Percentiles rank a stretch among this genome's conserved stretches.
phyloP scores from a whole-genome alignment of 805 yeast genomes.

The Myxozyma vanderwaltii region DNA sequence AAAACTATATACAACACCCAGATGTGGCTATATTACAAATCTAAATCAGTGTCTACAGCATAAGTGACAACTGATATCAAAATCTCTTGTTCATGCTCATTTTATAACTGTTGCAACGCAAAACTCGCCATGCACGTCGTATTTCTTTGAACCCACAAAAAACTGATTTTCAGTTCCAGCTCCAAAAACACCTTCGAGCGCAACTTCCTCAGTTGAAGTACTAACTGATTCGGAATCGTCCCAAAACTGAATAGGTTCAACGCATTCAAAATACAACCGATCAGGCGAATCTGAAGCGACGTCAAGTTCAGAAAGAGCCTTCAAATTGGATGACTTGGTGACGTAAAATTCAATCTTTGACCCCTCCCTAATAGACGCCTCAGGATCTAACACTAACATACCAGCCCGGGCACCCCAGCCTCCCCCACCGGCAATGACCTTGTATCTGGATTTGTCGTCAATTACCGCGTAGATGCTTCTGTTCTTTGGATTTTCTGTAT shows the following conservation, averaged over 20 bases:
- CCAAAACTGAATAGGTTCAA: slow-evolving; percentile 26
- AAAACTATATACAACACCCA: no score
- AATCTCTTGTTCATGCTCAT: background rate
- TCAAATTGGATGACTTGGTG: slow-evolving; percentile 1
- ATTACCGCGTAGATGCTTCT: slow-evolving; percentile 29
- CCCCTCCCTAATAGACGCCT: slow-evolving; percentile 52
- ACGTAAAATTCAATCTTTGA: slow-evolving; percentile 48
- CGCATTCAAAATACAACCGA: slow-evolving; percentile 27
- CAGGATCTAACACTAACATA: slow-evolving; percentile 66
- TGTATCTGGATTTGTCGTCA: slow-evolving; percentile 44
- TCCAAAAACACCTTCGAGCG: slow-evolving; percentile 28
- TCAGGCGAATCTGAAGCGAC: slow-evolving; percentile 7
- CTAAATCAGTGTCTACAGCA: background rate
- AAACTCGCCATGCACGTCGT: slow-evolving; percentile 32
- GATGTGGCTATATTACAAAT: no score
- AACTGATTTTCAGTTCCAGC: slow-evolving; percentile 31
- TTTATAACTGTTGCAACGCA: slow-evolving; percentile 23
- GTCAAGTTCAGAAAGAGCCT: slow-evolving; percentile 4
- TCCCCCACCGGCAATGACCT: slow-evolving; percentile 74
- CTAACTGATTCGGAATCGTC: background rate
- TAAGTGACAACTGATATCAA: background rate
- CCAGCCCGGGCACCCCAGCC: slow-evolving; percentile 74
- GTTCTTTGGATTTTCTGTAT: slow-evolving; percentile 13
- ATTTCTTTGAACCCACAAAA: slow-evolving; percentile 18
- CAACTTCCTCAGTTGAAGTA: slow-evolving; percentile 13